Evolutionary conservation across 192 early-diverging fungal genomes (phyloP), one percentile per base, ranked within the genome.

Genomic region (Coemansia sp.): DNA sequence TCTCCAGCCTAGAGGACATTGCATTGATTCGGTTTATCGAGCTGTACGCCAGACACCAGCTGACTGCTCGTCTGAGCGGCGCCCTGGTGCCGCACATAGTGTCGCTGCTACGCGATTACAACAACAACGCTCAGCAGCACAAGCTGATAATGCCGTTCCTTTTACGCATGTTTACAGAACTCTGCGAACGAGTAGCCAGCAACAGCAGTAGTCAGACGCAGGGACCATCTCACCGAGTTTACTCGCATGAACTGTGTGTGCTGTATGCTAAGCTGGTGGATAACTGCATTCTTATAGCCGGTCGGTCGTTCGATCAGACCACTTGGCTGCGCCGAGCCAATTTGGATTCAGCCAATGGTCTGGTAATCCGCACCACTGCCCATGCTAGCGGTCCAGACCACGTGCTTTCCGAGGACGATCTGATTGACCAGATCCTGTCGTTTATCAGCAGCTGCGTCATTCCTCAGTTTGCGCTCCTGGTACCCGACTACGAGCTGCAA

Each of bases 401-500:
- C 18, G 67, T 85, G 7, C 87, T 89, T 54, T 72, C 87, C 1
- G 87, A 89, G 45, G 91, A 91, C 72, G 88, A 90, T 54, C 67
- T 90, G 56, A 90, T 91, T 38, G 87, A 88, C n/a, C 89, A 88
- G 52, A 78, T 87, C 45, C 72, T 81, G 52, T 45, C 71, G 4
- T 79, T 65, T 15, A 54, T 76, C 15, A 68, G 58, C 43, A 38
- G 74, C 45, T 39, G 41, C 39, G 87, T 93, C 2, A 85, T 96
- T 12, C 90, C 94, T 7, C 86, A 87, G 60, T 56, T 96, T 34
- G 74, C 90, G 22, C 78, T 79, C n/a, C 73, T 92, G 54, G 66
- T 95, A 36, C 85, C 83, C 7, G 94, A 96, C 67, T 89, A 90
- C 57, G 93, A 95, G 69, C 81, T 87, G 2, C 86, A 91, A 52